phyloP scores from a whole-genome alignment of 208 protist genomes.

The Trichomonas tenax region DNA sequence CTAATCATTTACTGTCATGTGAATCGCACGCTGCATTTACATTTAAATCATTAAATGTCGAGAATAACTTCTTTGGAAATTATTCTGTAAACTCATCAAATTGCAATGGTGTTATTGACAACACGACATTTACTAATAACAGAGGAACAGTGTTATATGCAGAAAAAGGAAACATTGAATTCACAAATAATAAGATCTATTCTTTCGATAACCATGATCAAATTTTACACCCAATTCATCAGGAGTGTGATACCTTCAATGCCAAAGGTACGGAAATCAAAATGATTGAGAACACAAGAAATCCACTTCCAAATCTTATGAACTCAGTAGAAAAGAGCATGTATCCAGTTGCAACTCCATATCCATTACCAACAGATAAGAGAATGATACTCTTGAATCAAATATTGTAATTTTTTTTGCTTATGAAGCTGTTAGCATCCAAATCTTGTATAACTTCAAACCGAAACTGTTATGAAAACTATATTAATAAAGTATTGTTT shows the following conservation, averaged over 20 bases:
- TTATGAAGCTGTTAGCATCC: no score
- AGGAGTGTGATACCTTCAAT: neutral
- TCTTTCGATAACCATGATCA: neutral
- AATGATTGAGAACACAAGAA: neutral
- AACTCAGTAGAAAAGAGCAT: neutral
- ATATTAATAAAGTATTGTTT: no score
- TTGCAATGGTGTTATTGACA: neutral
- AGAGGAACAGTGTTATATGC: neutral
- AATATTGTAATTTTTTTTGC: no score
- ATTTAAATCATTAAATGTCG: neutral
- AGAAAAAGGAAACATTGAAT: neutral
- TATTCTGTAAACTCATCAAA: neutral
- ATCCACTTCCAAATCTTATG: neutral
- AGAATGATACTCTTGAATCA: no score
- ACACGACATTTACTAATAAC: neutral
- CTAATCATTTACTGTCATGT: neutral
- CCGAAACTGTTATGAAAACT: no score
- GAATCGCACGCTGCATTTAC: neutral
- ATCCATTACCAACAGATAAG: neutral
- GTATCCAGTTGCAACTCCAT: neutral
- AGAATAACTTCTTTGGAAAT: neutral
- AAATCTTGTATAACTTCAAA: no score
- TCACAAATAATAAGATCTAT: neutral
- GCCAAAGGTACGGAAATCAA: neutral
- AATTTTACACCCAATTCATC: neutral